A percentile compares a stretch with the other conserved stretches of the same genome.
These are phyloP conservation scores for Helicostylum pulchrum DNA, from an alignment of 192 early-diverging fungal species.

Conservation along the genomic window DNA sequence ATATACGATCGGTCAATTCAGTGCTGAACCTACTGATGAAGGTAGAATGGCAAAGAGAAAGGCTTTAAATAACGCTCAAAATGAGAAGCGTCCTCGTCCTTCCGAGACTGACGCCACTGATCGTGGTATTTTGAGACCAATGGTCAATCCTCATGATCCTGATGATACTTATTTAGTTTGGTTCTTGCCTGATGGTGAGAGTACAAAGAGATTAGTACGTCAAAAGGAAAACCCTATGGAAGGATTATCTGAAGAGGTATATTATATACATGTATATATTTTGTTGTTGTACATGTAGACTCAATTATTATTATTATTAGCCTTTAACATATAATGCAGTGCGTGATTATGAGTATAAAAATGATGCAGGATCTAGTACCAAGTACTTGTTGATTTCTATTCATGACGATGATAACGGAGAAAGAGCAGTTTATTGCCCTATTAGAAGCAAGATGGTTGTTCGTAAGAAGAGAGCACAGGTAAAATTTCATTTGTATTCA, in stretches of 20 bases:
- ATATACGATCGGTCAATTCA: constrained; percentile 51
- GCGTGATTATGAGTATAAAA: constrained; percentile 35
- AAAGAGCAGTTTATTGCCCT: constrained; percentile 22
- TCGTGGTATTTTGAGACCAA: constrained; percentile 34
- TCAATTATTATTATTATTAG: constrained; percentile 2
- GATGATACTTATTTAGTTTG: constrained; percentile 35
- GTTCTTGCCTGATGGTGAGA: constrained; percentile 35
- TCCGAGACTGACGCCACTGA: constrained; percentile 24
- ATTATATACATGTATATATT: neutral
- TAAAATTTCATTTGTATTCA: constrained; percentile 8
- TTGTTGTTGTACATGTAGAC: neutral
- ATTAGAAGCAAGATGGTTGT: constrained; percentile 35
- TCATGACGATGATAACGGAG: constrained; percentile 19
- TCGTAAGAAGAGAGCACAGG: constrained; percentile 36
- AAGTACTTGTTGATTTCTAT: constrained; percentile 26
- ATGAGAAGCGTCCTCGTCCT: neutral
- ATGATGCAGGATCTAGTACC: constrained; percentile 20
- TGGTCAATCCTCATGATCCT: constrained; percentile 31
- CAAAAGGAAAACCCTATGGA: constrained; percentile 20
- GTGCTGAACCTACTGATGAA: constrained; percentile 43
- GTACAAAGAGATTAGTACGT: constrained; percentile 17
- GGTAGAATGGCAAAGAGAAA: constrained; percentile 15
- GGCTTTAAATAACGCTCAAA: neutral
- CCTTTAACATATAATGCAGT: constrained; percentile 30
- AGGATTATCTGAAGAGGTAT: constrained; percentile 20